phyloP scores from a whole-genome alignment of 2,329 filamentous ascomycete species.

The Cyclaneusma minus region DNA sequence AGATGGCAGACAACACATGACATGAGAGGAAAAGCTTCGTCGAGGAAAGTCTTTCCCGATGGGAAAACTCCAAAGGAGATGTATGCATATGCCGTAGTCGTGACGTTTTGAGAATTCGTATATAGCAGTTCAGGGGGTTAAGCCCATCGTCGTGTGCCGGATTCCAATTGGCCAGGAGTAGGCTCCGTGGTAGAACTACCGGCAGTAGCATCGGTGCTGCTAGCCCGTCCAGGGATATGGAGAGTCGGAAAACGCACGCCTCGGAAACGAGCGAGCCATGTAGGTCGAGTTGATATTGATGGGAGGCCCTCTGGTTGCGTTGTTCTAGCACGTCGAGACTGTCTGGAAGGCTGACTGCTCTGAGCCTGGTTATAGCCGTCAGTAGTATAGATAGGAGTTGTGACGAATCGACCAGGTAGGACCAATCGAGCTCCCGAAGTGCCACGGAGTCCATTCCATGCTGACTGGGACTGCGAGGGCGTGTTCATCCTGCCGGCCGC shows the following conservation, averaged over 20 bases:
- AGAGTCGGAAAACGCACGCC: conserved; percentile 9
- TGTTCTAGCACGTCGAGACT: conserved; percentile 6
- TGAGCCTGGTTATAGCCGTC: background rate
- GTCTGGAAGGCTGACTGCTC: conserved; percentile 5
- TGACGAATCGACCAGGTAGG: conserved; percentile 12
- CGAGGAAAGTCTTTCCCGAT: too few relatives aligned
- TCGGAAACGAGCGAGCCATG: too few relatives aligned
- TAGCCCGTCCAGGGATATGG: conserved; percentile 9
- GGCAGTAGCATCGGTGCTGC: conserved; percentile 5
- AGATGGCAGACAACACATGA: too few relatives aligned
- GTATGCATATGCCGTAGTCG: too few relatives aligned
- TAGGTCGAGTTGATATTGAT: too few relatives aligned
- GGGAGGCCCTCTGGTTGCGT: background rate
- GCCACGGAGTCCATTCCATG: conserved; percentile 15
- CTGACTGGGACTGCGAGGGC: conserved; percentile 11
- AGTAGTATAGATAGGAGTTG: conserved; percentile 2
- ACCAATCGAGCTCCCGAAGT: conserved; percentile 8
- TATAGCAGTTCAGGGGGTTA: background rate
- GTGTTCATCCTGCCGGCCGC: conserved; percentile 9
- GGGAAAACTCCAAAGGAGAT: too few relatives aligned
- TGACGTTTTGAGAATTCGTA: too few relatives aligned
- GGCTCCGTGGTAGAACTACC: conserved; percentile 5
- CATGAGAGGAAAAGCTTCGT: too few relatives aligned
- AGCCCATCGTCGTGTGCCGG: conserved; percentile 7
- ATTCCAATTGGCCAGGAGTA: conserved; percentile 19